Evolutionary conservation across 1,284 basidiomycete genomes (phyloP), one percentile per base, ranked within the genome.

Genomic region (Fistulinella staudtii): DNA sequence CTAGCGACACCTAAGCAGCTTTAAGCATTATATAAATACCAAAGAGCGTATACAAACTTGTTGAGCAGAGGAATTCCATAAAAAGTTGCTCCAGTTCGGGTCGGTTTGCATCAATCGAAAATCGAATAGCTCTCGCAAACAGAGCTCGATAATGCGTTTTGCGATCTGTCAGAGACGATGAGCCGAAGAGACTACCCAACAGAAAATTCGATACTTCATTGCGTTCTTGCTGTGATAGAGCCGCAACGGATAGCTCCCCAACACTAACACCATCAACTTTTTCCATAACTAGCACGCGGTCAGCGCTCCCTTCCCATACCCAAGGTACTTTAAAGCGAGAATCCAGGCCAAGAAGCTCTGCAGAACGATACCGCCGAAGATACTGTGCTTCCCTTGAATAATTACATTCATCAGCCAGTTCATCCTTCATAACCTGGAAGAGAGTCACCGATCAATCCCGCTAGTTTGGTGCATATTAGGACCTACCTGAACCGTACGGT

Each of bases 31-130:
- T 20, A 10, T 5, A 8, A 6, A 4, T 33, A 4, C 21, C n/a
- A 22, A 27, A 47, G 43, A 29, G 13, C n/a, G 11, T 8, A 14
- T 20, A 36, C 49, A 29, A 7, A 78, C 77, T 68, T 79, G 69
- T 36, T 74, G 72, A 2, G 81, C 79, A 4, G 66, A 46, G 4
- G 73, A 60, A 65, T 94, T 88, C 81, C 87, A 98, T 22, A 99
- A 71, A 70, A 99, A 99, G 66, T 98, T 99, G 18, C 89, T 90
- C 89, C 91, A 98, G 62, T 99, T 99, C 1, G 96, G 95, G 65
- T 99, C 95, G 0, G 95, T 99, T 67, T 99, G 96, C 96, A 99
- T 98, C 36, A 89, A 71, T 20, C 89, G 75, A 71, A 94, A 96
- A 47, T 84, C 74, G 67, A 98, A 96, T 11, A 98, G 78, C 63